Evolutionary conservation across 345 rosid species (phyloP).

Genomic region (Hibiscus mutabilis): DNA sequence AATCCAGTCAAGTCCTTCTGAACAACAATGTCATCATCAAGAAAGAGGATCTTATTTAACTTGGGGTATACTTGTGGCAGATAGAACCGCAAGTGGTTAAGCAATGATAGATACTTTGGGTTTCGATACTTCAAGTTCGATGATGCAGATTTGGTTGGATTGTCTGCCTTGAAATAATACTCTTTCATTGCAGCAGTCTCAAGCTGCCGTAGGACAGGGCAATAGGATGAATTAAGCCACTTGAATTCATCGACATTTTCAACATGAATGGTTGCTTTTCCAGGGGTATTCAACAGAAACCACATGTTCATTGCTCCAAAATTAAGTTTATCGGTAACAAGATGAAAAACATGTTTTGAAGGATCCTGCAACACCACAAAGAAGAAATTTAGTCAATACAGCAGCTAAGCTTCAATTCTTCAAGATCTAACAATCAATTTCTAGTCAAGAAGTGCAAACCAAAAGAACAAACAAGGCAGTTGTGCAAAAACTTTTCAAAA

Average conservation of each 20-base stretch:
- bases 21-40: conserved; percentile 95
- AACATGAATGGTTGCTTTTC: conserved; percentile 86
- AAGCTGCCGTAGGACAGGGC: conserved; percentile 93
- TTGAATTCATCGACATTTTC: conserved; percentile 94
- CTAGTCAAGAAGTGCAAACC: neutral
- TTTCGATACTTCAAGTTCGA: conserved; percentile 90
- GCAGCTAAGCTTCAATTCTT: conserved; percentile 5
- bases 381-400: conserved; percentile 7
- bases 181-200: conserved; percentile 94
- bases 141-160: conserved; percentile 77
- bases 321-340: conserved; percentile 89
- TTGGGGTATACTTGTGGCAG: conserved; percentile 91
- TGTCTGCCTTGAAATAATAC: conserved; percentile 92
- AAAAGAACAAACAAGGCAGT: neutral
- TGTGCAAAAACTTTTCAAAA: neutral
- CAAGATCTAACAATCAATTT: neutral
- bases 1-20: conserved; percentile 88
- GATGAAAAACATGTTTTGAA: conserved; percentile 91
- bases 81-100: conserved; percentile 90
- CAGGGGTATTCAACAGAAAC: conserved; percentile 92
- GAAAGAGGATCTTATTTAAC: conserved; percentile 82
- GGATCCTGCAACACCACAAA: conserved; percentile 59
- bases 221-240: conserved; percentile 96
- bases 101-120: conserved; percentile 96
- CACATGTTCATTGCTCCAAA: conserved; percentile 99